These are phyloP conservation scores for Microdochium nivale DNA, from an alignment of 2,329 filamentous ascomycete species.

Conservation along the genomic window DNA sequence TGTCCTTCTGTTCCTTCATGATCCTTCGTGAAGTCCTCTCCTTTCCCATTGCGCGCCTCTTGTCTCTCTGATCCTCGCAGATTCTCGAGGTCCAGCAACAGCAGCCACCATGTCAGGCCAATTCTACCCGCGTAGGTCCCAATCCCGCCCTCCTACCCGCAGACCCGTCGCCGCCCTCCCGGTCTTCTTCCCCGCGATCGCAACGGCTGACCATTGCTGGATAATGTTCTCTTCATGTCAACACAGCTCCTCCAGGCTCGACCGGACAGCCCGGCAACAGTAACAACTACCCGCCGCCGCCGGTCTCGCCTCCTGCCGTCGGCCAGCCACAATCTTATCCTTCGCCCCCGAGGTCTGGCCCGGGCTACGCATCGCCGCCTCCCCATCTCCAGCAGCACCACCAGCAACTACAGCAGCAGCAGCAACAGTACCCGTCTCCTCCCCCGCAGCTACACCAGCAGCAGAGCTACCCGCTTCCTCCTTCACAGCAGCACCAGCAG, in stretches of 20 bases:
- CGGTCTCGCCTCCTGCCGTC: slow-evolving; percentile 36
- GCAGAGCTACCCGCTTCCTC: slow-evolving; percentile 17
- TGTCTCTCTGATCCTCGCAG: no score
- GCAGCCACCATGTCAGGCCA: slow-evolving; percentile 29
- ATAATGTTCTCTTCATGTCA: slow-evolving; percentile 4
- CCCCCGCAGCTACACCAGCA: slow-evolving; percentile 12
- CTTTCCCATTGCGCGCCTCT: no score
- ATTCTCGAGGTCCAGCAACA: not conserved
- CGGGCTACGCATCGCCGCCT: slow-evolving; percentile 20
- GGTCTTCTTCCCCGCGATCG: slow-evolving; percentile 1
- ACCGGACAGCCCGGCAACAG: slow-evolving; percentile 23
- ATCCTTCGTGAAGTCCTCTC: no score
- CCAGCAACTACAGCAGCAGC: slow-evolving; percentile 13
- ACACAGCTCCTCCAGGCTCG: slow-evolving; percentile 31
- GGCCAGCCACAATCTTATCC: slow-evolving; percentile 35
- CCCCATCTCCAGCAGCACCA: slow-evolving; percentile 11
- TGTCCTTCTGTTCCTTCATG: no score
- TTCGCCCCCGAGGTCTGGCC: slow-evolving; percentile 27
- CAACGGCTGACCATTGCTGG: slow-evolving; percentile 4
- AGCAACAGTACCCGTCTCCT: slow-evolving; percentile 11
- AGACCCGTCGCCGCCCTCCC: no score
- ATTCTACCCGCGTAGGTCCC: slow-evolving; percentile 38
- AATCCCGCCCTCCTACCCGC: slow-evolving; percentile 1
- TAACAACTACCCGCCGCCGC: slow-evolving; percentile 36
- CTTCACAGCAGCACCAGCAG: slow-evolving; percentile 12